These are phyloP conservation scores for Camellia granthamiana DNA, from an alignment of 148 eudicot genomes.

Conservation along the genomic window DNA sequence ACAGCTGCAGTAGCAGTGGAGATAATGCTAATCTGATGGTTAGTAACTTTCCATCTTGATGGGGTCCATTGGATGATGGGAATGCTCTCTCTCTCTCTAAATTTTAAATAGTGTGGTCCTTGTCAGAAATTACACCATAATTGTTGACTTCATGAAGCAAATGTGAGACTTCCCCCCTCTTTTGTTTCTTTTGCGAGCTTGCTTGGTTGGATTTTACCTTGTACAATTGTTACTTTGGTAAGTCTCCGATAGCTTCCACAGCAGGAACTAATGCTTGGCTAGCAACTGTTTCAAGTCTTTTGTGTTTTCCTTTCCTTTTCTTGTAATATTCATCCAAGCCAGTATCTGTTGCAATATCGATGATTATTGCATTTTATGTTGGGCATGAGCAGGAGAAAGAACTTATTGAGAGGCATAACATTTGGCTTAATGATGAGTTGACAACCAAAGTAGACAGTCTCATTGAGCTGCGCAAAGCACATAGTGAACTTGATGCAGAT, in stretches of 20 bases:
- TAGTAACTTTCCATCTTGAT: not conserved
- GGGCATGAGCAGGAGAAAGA: conserved; percentile 68
- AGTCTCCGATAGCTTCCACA: not conserved
- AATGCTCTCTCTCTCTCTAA: not conserved
- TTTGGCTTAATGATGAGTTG: conserved; percentile 89
- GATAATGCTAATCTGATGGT: not conserved
- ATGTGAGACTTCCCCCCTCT: not conserved
- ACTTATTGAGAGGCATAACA: conserved; percentile 83
- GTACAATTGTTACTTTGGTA: not conserved
- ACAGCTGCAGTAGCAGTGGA: not conserved
- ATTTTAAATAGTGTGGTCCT: not conserved
- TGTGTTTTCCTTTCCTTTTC: not conserved
- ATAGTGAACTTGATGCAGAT: conserved; percentile 76
- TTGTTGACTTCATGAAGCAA: not conserved
- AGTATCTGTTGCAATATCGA: not conserved
- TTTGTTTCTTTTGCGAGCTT: not conserved
- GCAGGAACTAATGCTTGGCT: not conserved
- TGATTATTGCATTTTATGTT: not conserved
- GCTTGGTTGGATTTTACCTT: not conserved
- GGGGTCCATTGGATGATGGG: not conserved
- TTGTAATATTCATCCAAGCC: not conserved
- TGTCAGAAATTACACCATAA: not conserved
- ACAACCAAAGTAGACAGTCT: conserved; percentile 57
- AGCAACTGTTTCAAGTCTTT: not conserved
- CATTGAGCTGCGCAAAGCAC: conserved; percentile 53